Percentiles rank a stretch among this genome's conserved stretches.
These are phyloP conservation scores for Lactifluus subvellereus DNA, from an alignment of 768 basidiomycete species.

Conservation along the genomic window DNA sequence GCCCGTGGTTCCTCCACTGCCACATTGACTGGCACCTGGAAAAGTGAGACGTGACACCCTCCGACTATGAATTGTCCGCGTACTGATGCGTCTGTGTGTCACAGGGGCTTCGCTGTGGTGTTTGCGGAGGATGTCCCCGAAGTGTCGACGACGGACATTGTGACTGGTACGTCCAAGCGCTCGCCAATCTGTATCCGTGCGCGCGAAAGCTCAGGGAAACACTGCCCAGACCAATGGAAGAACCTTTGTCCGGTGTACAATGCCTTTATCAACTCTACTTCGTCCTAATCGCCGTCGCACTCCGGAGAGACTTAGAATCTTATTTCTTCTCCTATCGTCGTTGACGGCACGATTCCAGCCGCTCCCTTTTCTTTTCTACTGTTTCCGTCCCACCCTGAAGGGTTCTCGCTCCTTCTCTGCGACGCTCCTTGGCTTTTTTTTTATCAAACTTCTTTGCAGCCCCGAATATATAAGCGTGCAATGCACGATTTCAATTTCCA, in stretches of 20 bases:
- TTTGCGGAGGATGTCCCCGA: constrained; percentile 12
- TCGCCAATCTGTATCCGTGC: not conserved
- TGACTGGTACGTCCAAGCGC: constrained; percentile 1
- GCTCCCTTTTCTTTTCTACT: no score
- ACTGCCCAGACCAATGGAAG: not conserved
- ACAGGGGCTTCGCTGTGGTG: constrained; percentile 9
- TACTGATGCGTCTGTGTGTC: not conserved
- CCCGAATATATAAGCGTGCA: no score
- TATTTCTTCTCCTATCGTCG: no score
- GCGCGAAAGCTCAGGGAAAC: not conserved
- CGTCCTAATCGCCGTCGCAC: not conserved
- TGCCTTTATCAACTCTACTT: not conserved
- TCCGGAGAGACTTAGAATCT: not conserved
- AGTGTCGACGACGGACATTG: not conserved
- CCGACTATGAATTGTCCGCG: no score
- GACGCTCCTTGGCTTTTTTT: no score
- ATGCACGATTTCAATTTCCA: no score
- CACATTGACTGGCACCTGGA: constrained; percentile 29
- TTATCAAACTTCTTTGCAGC: no score
- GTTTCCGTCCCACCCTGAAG: no score
- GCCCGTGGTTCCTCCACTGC: constrained; percentile 28
- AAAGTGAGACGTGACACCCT: not conserved
- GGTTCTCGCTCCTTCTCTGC: no score
- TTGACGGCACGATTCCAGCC: no score
- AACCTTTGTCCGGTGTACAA: constrained; percentile 8